Base-by-base conservation (phyloP, 768 basidiomycete species). In the Rhizopogon roseolus region DNA sequence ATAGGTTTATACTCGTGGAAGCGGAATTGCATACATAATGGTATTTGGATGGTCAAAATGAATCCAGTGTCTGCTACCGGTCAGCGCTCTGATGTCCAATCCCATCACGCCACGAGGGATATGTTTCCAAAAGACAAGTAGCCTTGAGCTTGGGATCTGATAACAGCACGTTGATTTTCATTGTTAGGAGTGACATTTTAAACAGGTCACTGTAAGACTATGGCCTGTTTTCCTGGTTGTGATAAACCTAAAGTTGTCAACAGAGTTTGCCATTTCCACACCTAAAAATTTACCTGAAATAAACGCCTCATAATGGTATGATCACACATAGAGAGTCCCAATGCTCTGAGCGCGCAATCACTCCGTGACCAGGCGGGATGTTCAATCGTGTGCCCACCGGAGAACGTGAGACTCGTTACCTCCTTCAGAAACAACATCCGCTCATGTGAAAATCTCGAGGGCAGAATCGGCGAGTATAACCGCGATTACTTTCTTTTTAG, bases 11-110 rank as follows among this genome's bases (percentile, higher is more conserved):
- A 29, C 48, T 49, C 32, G 16, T 22, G 25, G 16, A n/a, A 41
- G 48, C 6, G 58, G 53, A 41, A 50, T 50, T 39, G 19, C 16
- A 41, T 42, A 16, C 51, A n/a, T 45, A 28, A 29, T 45, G 8
- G 49, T 40, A 49, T 62, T 38, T 34, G 19, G 34, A 52, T 16
- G 11, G 39, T 39, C 44, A 48, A 37, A 57, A 54, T 53, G 50
- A n/a, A 43, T 43, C 16, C 42, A 43, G 42, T 43, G 42, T 28
- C 42, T 8, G 28, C n/a, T 43, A 16, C 42, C 42, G 16, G n/a
- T n/a, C 5, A 5, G n/a, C 25, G n/a, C 8, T 43, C 28, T 43
- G 22, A 22, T 22, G 3, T 22, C 22, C 22, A 22, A 22, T 22
- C 22, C 22, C 22, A 1, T 22, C 22, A 22, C 22, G 22, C 3